These are phyloP conservation scores for Choanephora cucurbitarum DNA, from an alignment of 371 early-diverging fungal genomes.

Conservation along the genomic window DNA sequence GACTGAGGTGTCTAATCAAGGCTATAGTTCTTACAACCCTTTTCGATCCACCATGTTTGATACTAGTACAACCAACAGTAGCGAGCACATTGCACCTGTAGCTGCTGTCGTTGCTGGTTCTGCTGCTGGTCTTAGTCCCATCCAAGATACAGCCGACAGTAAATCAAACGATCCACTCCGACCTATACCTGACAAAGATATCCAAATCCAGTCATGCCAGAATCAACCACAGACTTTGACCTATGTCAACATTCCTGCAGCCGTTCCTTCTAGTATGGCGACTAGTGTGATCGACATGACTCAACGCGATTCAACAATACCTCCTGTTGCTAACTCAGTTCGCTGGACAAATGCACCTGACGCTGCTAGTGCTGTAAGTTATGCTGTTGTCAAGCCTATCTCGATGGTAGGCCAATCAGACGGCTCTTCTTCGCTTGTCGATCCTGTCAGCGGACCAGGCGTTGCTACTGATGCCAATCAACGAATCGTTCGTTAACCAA, in stretches of 20 bases:
- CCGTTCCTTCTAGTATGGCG: no score
- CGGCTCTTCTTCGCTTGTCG: slow-evolving; percentile 4
- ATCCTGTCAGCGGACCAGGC: slow-evolving; percentile 9
- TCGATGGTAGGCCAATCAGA: slow-evolving; percentile 14
- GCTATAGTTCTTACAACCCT: slow-evolving; percentile 34
- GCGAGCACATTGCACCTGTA: not conserved
- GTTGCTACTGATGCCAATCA: not conserved
- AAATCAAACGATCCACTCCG: not conserved
- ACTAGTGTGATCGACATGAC: not conserved
- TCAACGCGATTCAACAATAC: not conserved
- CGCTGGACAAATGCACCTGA: slow-evolving; percentile 32
- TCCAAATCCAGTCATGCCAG: no score
- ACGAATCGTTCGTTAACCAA: no score
- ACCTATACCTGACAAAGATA: not conserved
- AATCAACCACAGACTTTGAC: not conserved
- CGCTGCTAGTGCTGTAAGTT: slow-evolving; percentile 24
- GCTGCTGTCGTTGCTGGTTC: slow-evolving; percentile 1
- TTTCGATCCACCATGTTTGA: slow-evolving; percentile 28
- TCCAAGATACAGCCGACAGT: not conserved
- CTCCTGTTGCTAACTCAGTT: slow-evolving; percentile 20
- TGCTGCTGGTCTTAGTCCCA: not conserved
- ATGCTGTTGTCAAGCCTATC: slow-evolving; percentile 34
- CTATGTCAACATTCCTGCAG: slow-evolving; percentile 7
- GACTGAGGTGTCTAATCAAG: slow-evolving; percentile 13
- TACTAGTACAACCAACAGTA: not conserved